Evolutionary conservation across 2,329 filamentous ascomycete species (phyloP), one percentile per base, ranked within the genome.

Genomic region (Sarocladium strictum): DNA sequence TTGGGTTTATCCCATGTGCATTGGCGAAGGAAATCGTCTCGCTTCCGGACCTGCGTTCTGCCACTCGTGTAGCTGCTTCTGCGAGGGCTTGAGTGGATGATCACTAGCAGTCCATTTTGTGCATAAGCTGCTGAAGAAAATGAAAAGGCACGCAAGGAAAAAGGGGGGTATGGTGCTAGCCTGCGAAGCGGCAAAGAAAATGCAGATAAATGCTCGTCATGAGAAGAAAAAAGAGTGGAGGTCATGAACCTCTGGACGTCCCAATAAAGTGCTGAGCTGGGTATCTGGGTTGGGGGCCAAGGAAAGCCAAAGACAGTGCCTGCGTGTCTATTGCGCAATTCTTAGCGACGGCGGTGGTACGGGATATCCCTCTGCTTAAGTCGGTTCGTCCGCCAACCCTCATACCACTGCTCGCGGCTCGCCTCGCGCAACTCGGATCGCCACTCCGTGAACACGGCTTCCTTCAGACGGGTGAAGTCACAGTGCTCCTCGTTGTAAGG

Each of bases 361-460:
- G 68, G 63, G n/a, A 71, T 64, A 56, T 79, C 73, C 55, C 76
- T 74, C 58, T 76, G 72, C 71, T 84, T 84, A 60, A 86, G 77
- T 55, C 82, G 76, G 70, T 76, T 85, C 9, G 83, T 97, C 71
- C 94, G 85, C 94, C 93, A 97, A 63, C 89, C 86, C 71, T 97
- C 93, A 64, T 97, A 97, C 90, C 91, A 97, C 63, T 91, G 82
- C 66, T 96, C 91, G 55, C 90, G 83, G 69, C 90, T 96, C 53
- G 90, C 88, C 69, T 96, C 90, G 57, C 93, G 87, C 57, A 99
- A 77, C 67, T 99, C 94, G 41, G 81, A 81, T 52, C 93, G 87
- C 94, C 94, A 99, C 65, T 97, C 93, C 60, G 78, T 85, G 69
- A 99, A 99, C 29, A 99, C 89, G 7, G 87, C 86, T 57, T 97